phyloP scores from a whole-genome alignment of 2,329 filamentous ascomycete species.

The Trichoderma koningii region DNA sequence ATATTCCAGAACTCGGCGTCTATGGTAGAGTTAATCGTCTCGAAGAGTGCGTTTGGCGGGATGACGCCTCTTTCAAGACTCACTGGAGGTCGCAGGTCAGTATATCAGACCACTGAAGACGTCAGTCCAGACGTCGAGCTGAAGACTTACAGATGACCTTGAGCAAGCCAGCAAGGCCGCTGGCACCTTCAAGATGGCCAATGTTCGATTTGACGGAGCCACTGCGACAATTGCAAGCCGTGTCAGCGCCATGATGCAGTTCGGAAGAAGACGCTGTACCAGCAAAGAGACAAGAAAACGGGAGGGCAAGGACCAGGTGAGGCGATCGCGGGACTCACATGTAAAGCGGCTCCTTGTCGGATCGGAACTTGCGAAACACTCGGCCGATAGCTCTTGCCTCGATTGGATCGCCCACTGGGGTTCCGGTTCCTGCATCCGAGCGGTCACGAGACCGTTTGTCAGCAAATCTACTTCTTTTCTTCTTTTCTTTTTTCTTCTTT shows the following conservation, averaged over 20 bases:
- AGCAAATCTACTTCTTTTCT: conserved; percentile 11
- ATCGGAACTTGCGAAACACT: conserved; percentile 22
- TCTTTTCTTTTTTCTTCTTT: no score
- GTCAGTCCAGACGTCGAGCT: not conserved
- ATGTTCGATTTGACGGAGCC: conserved; percentile 30
- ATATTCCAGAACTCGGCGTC: conserved; percentile 27
- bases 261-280: not conserved
- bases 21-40: conserved; percentile 22
- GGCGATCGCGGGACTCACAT: not conserved
- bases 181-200: conserved; percentile 30
- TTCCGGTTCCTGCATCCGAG: conserved; percentile 26
- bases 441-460: not conserved
- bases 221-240: not conserved
- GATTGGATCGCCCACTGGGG: conserved; percentile 29
- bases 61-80: conserved; percentile 21
- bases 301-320: no score
- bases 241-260: not conserved
- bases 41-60: conserved; percentile 2
- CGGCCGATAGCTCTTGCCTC: conserved; percentile 23
- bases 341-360: conserved; percentile 36
- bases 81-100: not conserved
- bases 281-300: not conserved
- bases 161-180: conserved; percentile 28
- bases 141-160: conserved; percentile 13
- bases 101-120: not conserved